These are phyloP conservation scores for Cercophora samala DNA, from an alignment of 495 filamentous ascomycete genomes.

Conservation along the genomic window DNA sequence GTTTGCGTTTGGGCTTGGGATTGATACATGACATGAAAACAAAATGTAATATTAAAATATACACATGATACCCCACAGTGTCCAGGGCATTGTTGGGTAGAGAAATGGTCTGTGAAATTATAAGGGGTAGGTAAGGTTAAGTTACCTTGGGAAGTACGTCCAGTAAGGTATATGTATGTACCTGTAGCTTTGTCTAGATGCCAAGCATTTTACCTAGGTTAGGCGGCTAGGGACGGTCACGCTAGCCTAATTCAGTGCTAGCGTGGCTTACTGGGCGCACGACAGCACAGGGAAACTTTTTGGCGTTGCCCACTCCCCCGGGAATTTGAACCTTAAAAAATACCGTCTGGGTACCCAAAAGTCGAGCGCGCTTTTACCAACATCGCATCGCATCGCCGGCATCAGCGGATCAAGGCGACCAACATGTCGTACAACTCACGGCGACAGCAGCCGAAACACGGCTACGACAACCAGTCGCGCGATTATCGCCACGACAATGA, in stretches of 20 bases:
- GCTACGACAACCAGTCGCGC: slow-evolving; percentile 11
- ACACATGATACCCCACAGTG: background rate
- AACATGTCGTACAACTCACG: slow-evolving; percentile 19
- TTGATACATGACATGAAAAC: slow-evolving; percentile 4
- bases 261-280: background rate
- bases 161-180: no score
- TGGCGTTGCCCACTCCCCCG: background rate
- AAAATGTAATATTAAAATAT: background rate
- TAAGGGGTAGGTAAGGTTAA: no score
- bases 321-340: background rate
- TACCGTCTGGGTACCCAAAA: background rate
- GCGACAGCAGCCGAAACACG: slow-evolving; percentile 9
- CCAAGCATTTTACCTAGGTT: no score
- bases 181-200: no score
- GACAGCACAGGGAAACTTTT: background rate
- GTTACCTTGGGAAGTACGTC: no score
- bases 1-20: slow-evolving; percentile 50
- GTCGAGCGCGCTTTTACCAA: background rate
- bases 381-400: background rate
- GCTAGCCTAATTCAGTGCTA: background rate
- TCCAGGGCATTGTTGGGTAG: no score
- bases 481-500: slow-evolving; percentile 17
- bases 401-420: background rate
- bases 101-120: no score
- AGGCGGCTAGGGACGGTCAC: background rate